These are phyloP conservation scores for Penium margaritaceum DNA, from an alignment of 139 green algal species.

Conservation along the genomic window DNA sequence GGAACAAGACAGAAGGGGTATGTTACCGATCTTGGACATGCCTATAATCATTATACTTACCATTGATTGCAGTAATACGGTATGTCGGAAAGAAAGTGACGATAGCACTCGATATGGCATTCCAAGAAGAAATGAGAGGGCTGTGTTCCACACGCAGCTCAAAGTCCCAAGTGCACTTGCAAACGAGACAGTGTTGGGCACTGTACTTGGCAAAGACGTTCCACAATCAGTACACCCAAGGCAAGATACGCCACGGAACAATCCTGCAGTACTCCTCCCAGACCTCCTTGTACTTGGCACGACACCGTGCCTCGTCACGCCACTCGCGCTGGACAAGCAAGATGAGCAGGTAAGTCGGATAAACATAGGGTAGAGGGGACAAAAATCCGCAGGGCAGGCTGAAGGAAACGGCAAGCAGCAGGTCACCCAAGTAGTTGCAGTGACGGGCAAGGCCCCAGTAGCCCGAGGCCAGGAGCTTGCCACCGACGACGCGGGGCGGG, in stretches of 20 bases:
- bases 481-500: slow-evolving; percentile 28
- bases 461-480: slow-evolving; percentile 38
- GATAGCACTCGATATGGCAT: too few species aligned
- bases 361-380: slow-evolving; percentile 73
- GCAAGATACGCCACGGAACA: slow-evolving; percentile 81
- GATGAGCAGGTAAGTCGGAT: slow-evolving; percentile 86
- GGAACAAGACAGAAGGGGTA: too few species aligned
- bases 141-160: too few species aligned
- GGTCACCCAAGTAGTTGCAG: slow-evolving; percentile 91
- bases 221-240: slow-evolving; percentile 92
- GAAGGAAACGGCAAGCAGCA: slow-evolving; percentile 84
- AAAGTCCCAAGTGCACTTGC: too few species aligned
- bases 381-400: slow-evolving; percentile 78
- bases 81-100: too few species aligned
- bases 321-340: slow-evolving; percentile 61
- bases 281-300: slow-evolving; percentile 84
- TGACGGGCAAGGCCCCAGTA: slow-evolving; percentile 70
- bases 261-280: slow-evolving; percentile 88
- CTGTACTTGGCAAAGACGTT: too few species aligned
- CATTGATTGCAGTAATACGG: too few species aligned
- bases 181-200: too few species aligned
- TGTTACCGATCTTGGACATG: too few species aligned
- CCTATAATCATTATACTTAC: too few species aligned
- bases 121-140: too few species aligned
- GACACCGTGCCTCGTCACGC: slow-evolving; percentile 79